Percentiles rank a stretch among this genome's conserved stretches.
Conservation (phyloP, 441 rosid genomes). For the Pelargonium fulgidum region DNA sequence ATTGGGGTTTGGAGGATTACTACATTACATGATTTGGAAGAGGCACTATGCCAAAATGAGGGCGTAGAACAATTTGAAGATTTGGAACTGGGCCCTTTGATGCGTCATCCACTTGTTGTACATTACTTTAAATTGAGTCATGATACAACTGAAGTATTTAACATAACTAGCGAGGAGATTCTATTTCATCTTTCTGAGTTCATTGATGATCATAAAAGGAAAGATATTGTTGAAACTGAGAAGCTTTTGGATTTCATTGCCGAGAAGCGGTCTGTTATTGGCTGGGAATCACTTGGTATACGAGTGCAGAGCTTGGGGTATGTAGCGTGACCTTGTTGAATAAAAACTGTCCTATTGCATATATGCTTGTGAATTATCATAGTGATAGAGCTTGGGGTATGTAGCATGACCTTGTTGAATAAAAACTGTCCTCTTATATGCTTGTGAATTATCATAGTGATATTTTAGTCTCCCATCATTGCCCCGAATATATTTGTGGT, state of each 20-base stretch:
- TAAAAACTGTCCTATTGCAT: background rate
- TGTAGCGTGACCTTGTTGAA: slow-evolving; percentile 20
- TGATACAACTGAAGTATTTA: slow-evolving; percentile 36
- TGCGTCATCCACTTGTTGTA: slow-evolving; percentile 61
- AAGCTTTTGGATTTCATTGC: slow-evolving; percentile 69
- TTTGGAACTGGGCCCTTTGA: slow-evolving; percentile 73
- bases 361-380: background rate
- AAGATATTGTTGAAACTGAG: slow-evolving; percentile 38
- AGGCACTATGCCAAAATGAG: slow-evolving; percentile 70
- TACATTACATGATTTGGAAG: slow-evolving; percentile 76
- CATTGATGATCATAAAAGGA: slow-evolving; percentile 31
- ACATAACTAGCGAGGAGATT: slow-evolving; percentile 61
- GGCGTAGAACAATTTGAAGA: slow-evolving; percentile 63
- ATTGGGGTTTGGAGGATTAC: slow-evolving; percentile 68
- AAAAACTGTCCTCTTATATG: background rate
- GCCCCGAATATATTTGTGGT: background rate
- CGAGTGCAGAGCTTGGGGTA: slow-evolving; percentile 82
- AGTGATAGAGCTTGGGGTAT: slow-evolving; percentile 53
- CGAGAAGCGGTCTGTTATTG: slow-evolving; percentile 39
- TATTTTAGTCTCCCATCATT: background rate
- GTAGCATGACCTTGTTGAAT: slow-evolving; percentile 18
- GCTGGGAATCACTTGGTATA: slow-evolving; percentile 70
- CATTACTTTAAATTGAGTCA: slow-evolving; percentile 54
- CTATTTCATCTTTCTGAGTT: slow-evolving; percentile 48
- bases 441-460: background rate